Conservation (phyloP, 1,139 yeast species). For the Barnettozyma hawaiiensis region DNA sequence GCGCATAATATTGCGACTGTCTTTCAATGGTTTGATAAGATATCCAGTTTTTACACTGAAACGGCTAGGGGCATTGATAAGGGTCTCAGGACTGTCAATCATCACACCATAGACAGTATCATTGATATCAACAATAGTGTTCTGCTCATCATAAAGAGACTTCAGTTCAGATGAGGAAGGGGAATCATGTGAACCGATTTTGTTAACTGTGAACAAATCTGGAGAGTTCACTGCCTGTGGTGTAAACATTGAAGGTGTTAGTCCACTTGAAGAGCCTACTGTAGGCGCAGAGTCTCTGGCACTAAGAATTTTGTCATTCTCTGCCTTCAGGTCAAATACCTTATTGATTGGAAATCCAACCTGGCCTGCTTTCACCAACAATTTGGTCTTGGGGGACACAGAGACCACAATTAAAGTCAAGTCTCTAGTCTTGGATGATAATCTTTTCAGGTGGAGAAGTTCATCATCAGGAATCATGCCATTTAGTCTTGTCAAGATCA, state of each 20-base stretch:
- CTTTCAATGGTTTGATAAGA: constrained; percentile 41
- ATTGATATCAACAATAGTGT: constrained; percentile 37
- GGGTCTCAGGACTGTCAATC: constrained; percentile 54
- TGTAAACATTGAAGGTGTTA: constrained; percentile 28
- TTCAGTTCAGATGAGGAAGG: constrained; percentile 21
- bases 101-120: constrained; percentile 60
- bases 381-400: constrained; percentile 57
- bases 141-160: constrained; percentile 20
- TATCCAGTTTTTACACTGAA: constrained; percentile 71
- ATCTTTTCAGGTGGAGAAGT: constrained; percentile 67
- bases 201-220: constrained; percentile 37
- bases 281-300: constrained; percentile 15
- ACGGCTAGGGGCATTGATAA: constrained; percentile 66
- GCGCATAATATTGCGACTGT: constrained; percentile 24
- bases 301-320: constrained; percentile 21
- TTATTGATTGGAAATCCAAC: constrained; percentile 30
- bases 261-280: constrained; percentile 23
- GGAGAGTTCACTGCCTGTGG: constrained; percentile 34
- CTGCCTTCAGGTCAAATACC: constrained; percentile 25
- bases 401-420: constrained; percentile 69
- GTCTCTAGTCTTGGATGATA: constrained; percentile 55
- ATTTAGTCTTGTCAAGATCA: constrained; percentile 63
- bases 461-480: constrained; percentile 78
- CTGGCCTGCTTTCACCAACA: constrained; percentile 39
- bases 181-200: constrained; percentile 17